Percentiles rank a stretch among this genome's conserved stretches.
Evolutionary conservation across 805 yeast species (phyloP).

Genomic region (Scheffersomyces lignosus): DNA sequence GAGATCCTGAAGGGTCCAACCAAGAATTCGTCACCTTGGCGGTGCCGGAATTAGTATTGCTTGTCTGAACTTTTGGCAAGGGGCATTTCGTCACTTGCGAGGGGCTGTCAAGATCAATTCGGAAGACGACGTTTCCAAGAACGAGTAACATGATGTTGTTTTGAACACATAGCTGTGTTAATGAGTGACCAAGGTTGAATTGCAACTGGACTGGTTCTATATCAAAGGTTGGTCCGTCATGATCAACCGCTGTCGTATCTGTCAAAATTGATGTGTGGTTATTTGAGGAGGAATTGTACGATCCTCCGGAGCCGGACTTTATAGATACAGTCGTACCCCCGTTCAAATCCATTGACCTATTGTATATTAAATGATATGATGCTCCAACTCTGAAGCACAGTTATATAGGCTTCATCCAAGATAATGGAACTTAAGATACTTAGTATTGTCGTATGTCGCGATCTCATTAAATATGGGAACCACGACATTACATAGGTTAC

Average conservation of each 20-base stretch:
- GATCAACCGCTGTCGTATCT: neutral
- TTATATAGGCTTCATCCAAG: no score
- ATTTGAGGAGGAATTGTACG: neutral
- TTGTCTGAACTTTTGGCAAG: constrained; percentile 14
- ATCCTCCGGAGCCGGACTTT: neutral
- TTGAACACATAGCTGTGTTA: constrained; percentile 27
- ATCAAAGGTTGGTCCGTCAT: constrained; percentile 23
- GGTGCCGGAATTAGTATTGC: constrained; percentile 6
- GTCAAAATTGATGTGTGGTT: neutral
- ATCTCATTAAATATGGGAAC: no score
- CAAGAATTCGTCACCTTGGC: constrained; percentile 26
- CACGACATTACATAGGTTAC: no score
- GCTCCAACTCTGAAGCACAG: no score
- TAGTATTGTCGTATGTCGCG: no score
- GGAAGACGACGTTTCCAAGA: constrained; percentile 18
- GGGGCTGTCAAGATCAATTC: constrained; percentile 38
- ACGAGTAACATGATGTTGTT: constrained; percentile 37
- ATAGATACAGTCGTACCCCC: neutral
- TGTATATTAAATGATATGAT: no score
- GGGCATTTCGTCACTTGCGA: constrained; percentile 26
- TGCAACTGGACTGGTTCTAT: constrained; percentile 42
- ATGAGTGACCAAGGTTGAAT: constrained; percentile 27
- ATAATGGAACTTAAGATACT: no score
- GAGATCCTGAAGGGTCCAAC: constrained; percentile 40
- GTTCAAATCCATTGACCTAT: neutral